Evolutionary conservation across 2,329 filamentous ascomycete species (phyloP), one percentile per base, ranked within the genome.

Genomic region (Onygena corvina): DNA sequence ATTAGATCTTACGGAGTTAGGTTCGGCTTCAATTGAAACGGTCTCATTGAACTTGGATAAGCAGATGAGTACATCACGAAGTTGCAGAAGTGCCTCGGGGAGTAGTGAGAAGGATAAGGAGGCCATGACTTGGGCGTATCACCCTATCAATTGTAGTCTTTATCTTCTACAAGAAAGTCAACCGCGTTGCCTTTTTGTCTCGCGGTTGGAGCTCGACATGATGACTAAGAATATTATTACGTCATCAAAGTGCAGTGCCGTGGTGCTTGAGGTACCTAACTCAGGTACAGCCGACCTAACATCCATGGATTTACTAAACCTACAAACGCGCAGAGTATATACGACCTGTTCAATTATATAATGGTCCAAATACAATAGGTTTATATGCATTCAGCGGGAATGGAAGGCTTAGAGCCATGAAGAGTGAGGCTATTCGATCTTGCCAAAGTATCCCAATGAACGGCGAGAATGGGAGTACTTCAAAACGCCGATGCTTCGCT

Each of bases 41-140:
- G 70, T 71, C 54, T 83, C 79, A 60, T 75, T 77, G 64, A 82
- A 82, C 61, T 79, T 81, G 48, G 74, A 69, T 1, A 83, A 69
- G 58, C 79, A 83, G 31, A 71, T 66, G 21, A 83, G 69, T 5
- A 73, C 65, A 59, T 81, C 78, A 56, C 81, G 78, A 3, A 83
- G 57, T 47, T 71, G 72, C 6, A 71, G 67, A 36, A 79, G 71
- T 2, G 76, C 75, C 54, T 74, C 70, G 9, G 78, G 76, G 34
- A 68, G 69, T 35, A 83, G 66, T 1, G 76, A 76, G 58, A 82
- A 79, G 29, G 61, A 60, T 25, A 71, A 56, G 9, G 60, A 61
- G n/a, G 54, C 53, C 54, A 56, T 56, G 7, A n/a, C 16, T 27
- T 5, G 8, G 12, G 7, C 6, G 12, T 7, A 3, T 27, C 3